Conservation (phyloP, 331 rosid genomes). For the Arachis monticola region DNA sequence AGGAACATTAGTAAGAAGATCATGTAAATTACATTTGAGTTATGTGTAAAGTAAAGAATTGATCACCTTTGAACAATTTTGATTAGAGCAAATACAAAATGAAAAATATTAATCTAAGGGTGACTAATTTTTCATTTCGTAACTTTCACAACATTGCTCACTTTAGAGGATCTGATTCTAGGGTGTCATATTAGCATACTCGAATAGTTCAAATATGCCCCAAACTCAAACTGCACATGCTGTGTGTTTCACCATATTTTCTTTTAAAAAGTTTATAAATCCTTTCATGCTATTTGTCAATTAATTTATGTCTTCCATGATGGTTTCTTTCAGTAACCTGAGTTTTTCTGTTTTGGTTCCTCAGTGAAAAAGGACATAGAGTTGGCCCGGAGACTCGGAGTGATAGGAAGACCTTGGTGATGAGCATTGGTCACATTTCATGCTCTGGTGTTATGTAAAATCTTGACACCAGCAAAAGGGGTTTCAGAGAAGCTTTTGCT, state of each 20-base stretch:
- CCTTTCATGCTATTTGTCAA: background rate
- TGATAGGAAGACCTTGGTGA: conserved; percentile 78
- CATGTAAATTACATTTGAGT: background rate
- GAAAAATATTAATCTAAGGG: no score
- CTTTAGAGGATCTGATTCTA: no score
- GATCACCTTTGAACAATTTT: no score
- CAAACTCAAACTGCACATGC: no score
- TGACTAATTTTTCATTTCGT: no score
- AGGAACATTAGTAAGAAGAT: no score
- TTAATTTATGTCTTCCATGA: conserved; percentile 5
- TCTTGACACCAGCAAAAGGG: conserved; percentile 7
- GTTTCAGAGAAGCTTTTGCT: conserved; percentile 20
- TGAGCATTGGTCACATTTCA: conserved; percentile 5
- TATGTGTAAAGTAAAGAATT: no score
- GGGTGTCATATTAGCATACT: no score
- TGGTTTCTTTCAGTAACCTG: conserved; percentile 9
- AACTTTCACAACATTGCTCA: no score
- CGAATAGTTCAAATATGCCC: no score
- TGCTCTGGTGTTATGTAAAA: conserved; percentile 7
- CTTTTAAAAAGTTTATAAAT: background rate
- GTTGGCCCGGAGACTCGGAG: conserved; percentile 80
- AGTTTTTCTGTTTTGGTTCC: conserved; percentile 18
- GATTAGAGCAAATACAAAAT: no score
- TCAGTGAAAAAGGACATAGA: conserved; percentile 92
- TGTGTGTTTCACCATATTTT: no score